phyloP scores from a whole-genome alignment of 352 stramenopile species.

The Plasmopara halstedii region DNA sequence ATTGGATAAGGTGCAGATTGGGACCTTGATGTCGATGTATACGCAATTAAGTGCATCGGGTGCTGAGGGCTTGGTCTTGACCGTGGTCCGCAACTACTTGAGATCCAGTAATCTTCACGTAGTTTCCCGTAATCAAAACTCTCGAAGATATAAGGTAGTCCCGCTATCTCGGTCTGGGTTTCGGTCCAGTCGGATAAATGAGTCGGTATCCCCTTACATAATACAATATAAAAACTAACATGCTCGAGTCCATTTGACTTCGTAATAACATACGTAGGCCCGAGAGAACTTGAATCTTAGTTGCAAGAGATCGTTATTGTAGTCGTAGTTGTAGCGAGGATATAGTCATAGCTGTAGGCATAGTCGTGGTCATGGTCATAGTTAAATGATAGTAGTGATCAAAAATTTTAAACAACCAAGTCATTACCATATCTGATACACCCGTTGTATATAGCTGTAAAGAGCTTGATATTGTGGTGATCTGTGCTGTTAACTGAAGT shows the following conservation, averaged over 20 bases:
- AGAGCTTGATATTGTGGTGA: background rate
- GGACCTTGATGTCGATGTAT: background rate
- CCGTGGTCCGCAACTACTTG: background rate
- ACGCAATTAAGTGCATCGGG: background rate
- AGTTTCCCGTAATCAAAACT: background rate
- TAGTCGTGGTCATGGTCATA: no score
- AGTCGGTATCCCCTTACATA: background rate
- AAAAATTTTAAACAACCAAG: background rate
- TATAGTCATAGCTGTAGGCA: background rate
- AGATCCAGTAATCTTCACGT: background rate
- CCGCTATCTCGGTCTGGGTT: no score
- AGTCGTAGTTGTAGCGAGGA: background rate
- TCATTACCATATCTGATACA: background rate
- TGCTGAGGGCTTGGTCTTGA: background rate
- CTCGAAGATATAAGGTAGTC: background rate
- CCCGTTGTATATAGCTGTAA: background rate
- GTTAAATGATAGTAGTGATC: no score
- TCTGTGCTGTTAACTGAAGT: background rate
- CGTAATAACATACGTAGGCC: background rate
- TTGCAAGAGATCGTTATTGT: background rate
- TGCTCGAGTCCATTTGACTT: background rate
- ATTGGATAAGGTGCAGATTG: background rate
- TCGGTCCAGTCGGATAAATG: background rate
- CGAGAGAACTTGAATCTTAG: no score
- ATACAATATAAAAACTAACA: background rate